Evolutionary conservation across 495 filamentous ascomycete genomes (phyloP).

Genomic region (Penicillium roqueforti): DNA sequence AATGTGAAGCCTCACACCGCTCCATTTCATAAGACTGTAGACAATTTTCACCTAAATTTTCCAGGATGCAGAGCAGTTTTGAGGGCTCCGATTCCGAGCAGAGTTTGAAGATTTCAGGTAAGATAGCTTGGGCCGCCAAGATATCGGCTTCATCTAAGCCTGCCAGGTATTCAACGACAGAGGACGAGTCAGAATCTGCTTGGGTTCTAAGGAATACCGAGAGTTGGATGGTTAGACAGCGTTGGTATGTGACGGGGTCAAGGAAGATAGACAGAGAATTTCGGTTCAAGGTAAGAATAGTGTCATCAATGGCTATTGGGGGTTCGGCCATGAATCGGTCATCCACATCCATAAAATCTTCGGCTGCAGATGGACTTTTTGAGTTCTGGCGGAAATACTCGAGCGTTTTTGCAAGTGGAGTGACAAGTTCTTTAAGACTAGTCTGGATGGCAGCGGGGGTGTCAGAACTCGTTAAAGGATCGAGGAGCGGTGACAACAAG

Average conservation of each 20-base stretch:
- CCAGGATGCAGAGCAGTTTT: constrained; percentile 43
- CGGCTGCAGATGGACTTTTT: constrained; percentile 16
- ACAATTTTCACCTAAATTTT: constrained; percentile 54
- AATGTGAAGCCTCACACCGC: constrained; percentile 72
- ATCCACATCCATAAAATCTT: constrained; percentile 76
- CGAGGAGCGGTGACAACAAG: constrained; percentile 31
- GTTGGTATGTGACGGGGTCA: constrained; percentile 34
- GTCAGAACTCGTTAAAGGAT: constrained; percentile 17
- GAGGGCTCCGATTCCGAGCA: constrained; percentile 29
- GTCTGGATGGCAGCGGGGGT: constrained; percentile 12
- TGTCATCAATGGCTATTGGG: constrained; percentile 22
- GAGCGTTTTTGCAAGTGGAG: constrained; percentile 36
- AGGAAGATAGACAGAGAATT: constrained; percentile 24
- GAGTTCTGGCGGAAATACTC: constrained; percentile 35
- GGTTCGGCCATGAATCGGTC: constrained; percentile 59
- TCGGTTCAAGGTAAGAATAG: constrained; percentile 32
- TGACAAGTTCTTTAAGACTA: constrained; percentile 25
- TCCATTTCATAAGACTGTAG: constrained; percentile 61
- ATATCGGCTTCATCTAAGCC: constrained; percentile 57
- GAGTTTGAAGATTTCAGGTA: constrained; percentile 41
- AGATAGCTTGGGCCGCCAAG: constrained; percentile 49
- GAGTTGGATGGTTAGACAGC: constrained; percentile 35
- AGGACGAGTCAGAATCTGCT: constrained; percentile 30
- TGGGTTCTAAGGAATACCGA: constrained; percentile 31
- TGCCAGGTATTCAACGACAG: constrained; percentile 56